phyloP scores from a whole-genome alignment of 768 basidiomycete species.

The Rhizopogon vulgaris region DNA sequence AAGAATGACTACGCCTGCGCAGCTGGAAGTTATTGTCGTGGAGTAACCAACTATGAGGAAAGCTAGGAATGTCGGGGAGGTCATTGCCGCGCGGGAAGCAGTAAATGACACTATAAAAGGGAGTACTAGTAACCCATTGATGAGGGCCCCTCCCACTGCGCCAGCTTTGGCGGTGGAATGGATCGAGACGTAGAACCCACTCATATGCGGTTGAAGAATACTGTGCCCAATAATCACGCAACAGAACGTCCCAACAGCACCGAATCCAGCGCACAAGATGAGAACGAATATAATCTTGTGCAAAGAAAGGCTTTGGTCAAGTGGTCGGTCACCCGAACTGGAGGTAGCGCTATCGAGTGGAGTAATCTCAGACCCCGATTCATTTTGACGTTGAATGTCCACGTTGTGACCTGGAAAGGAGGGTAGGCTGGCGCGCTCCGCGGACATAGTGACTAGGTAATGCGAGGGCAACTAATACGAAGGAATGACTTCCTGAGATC shows the following conservation, averaged over 20 bases:
- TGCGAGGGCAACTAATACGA: too few species aligned
- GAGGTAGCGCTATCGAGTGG: too few species aligned
- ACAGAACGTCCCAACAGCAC: not conserved
- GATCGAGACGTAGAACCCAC: not conserved
- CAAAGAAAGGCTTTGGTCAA: not conserved
- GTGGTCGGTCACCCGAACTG: not conserved
- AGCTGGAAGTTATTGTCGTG: not conserved
- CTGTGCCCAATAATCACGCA: not conserved
- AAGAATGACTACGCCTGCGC: slow-evolving; percentile 1
- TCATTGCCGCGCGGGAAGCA: not conserved
- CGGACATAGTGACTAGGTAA: not conserved
- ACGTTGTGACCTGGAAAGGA: not conserved
- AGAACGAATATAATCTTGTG: not conserved
- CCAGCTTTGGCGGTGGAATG: not conserved
- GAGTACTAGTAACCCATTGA: not conserved
- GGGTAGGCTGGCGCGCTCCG: not conserved
- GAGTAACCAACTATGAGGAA: not conserved
- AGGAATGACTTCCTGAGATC: too few species aligned
- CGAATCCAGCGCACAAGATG: not conserved
- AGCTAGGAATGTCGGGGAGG: not conserved
- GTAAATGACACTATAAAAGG: not conserved
- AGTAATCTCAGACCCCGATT: not conserved
- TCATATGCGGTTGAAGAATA: not conserved
- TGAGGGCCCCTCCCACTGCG: not conserved
- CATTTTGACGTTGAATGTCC: not conserved